Evolutionary conservation across 2,329 filamentous ascomycete genomes (phyloP).

Genomic region (Paecilomyces dactylethromorphus): DNA sequence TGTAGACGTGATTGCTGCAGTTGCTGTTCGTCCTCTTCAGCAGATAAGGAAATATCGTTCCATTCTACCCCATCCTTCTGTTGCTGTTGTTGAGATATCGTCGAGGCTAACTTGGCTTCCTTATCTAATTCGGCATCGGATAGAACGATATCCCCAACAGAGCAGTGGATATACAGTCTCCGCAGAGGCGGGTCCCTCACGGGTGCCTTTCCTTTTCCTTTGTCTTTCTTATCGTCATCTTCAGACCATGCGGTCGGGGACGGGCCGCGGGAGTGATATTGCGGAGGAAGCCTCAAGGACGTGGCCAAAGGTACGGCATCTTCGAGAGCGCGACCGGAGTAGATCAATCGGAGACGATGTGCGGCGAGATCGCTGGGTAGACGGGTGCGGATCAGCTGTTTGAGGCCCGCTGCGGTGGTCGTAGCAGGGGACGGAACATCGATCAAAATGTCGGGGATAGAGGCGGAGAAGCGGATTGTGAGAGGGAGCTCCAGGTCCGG

Average conservation of each 20-base stretch:
- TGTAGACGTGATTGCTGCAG: conserved; percentile 9
- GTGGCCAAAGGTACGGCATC: conserved; percentile 63
- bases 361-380: conserved; percentile 57
- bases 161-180: conserved; percentile 86
- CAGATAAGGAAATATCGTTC: neutral
- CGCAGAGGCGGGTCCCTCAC: conserved; percentile 42
- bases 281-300: conserved; percentile 59
- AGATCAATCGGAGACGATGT: conserved; percentile 78
- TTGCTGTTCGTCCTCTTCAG: neutral
- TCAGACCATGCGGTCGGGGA: conserved; percentile 12
- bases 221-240: conserved; percentile 14
- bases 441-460: conserved; percentile 75
- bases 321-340: conserved; percentile 77
- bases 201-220: conserved; percentile 61
- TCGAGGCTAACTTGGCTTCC: conserved; percentile 48
- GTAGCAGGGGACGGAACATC: conserved; percentile 61
- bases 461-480: conserved; percentile 83
- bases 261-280: conserved; percentile 17
- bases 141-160: conserved; percentile 70
- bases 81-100: conserved; percentile 11
- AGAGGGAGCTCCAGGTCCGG: conserved; percentile 52
- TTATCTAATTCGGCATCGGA: conserved; percentile 60
- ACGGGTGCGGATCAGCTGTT: conserved; percentile 69
- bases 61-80: neutral
- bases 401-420: conserved; percentile 71